Base-by-base conservation (phyloP, 208 protist species). In the Leishmania martiniquensis region DNA sequence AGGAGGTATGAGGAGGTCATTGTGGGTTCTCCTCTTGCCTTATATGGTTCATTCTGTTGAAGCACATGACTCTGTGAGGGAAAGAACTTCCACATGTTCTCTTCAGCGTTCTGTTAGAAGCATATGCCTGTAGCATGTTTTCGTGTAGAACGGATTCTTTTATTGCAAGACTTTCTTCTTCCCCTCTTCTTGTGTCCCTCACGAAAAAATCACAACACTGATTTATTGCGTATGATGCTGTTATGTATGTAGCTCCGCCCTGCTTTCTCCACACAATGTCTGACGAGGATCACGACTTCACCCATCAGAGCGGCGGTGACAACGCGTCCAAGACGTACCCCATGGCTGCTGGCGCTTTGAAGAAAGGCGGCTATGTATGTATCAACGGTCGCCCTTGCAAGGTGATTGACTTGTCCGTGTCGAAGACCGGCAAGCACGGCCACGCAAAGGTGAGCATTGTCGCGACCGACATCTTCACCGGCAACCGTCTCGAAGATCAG, bases 391-490 rank as follows among this genome's bases (percentile, higher is more conserved):
- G 88, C 37, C 98, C 99, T 68, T 99, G 98, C 92, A 99, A 99
- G 89, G 94, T 99, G 60, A 98, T 99, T 76, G 98, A 99, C 78
- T 96, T 99, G 83, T 99, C 95, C 70, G 99, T 98, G 34, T 99
- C 99, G 55, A 99, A 99, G 93, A 99, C 98, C 71, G 99, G 99
- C 78, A 99, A 99, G 93, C 99, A 99, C 90, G 99, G 99, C 78
- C 97, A 99, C 88, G 99, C 99, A 47, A 99, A 99, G 94, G 98
- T 99, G 60, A 94, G 99, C 83, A 97, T 99, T 84, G 94, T 95
- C 75, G 98, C 92, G 74, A 97, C 99, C 69, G 99, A 99, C 84
- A 99, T 99, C 80, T 99, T 99, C 93, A 99, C 96, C 70, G 95
- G 97, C 73, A 99, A 99, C 89, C 99, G 99, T 89, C 96, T 99